phyloP scores from a whole-genome alignment of 2,329 filamentous ascomycete species.

The Cercospora sp. region DNA sequence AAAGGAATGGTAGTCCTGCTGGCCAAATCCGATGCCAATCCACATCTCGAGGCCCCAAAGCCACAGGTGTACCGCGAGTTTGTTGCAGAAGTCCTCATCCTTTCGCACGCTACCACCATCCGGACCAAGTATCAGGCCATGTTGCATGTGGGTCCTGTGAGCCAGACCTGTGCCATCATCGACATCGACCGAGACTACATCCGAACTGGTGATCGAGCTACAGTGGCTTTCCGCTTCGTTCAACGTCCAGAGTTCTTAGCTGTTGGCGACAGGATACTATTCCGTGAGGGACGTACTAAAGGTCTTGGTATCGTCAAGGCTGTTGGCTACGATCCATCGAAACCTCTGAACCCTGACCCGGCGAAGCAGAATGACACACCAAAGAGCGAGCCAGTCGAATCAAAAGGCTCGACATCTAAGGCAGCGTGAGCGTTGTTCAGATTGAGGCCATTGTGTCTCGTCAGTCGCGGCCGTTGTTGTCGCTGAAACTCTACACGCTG shows the following conservation, averaged over 20 bases:
- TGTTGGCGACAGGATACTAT: slow-evolving; percentile 84
- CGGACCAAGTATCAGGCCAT: slow-evolving; percentile 97
- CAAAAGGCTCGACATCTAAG: neutral
- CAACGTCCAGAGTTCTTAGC: slow-evolving; percentile 90
- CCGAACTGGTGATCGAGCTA: slow-evolving; percentile 88
- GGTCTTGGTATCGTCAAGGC: slow-evolving; percentile 91
- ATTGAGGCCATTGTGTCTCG: neutral
- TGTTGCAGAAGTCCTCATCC: slow-evolving; percentile 77
- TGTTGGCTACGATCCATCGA: slow-evolving; percentile 75
- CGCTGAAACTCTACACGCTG: neutral
- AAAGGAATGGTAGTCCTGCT: slow-evolving; percentile 98
- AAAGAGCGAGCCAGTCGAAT: neutral
- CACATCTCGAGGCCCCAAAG: slow-evolving; percentile 36
- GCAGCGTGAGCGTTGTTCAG: neutral
- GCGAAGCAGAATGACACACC: slow-evolving; percentile 4
- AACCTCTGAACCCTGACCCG: slow-evolving; percentile 47
- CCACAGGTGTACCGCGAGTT: slow-evolving; percentile 58
- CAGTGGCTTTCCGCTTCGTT: slow-evolving; percentile 91
- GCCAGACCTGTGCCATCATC: slow-evolving; percentile 94
- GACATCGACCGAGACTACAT: slow-evolving; percentile 97
- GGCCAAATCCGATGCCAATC: slow-evolving; percentile 66
- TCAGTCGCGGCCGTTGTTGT: neutral
- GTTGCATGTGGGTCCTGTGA: slow-evolving; percentile 92
- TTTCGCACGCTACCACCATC: slow-evolving; percentile 95
- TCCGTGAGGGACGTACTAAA: slow-evolving; percentile 93